Base-by-base conservation (phyloP, 169 alveolate species). In the Eimeria sp. region DNA sequence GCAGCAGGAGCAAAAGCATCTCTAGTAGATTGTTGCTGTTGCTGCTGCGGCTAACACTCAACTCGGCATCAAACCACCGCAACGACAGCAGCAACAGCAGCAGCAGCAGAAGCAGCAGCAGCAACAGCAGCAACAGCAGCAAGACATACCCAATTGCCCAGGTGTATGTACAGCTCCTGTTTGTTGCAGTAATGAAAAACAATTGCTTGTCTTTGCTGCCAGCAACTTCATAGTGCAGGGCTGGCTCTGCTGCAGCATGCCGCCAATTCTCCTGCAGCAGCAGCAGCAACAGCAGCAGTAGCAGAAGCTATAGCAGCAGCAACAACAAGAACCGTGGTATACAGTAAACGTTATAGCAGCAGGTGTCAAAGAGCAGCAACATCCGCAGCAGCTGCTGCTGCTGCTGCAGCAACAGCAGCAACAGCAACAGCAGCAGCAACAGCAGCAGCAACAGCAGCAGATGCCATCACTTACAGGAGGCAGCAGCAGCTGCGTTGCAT, bases 161-260 rank as follows among this genome's bases (percentile, higher is more conserved):
- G 51, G 84, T 73, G 84, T 73, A 73, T 20, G 84, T 73, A 27
- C 84, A 73, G 43, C 51, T 73, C 84, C 84, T 27, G 84, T 73
- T 73, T 20, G 84, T 73, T 73, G 84, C 84, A 14, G 84, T 73
- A 43, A 73, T 1, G 18, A 73, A 73, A 49, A 73, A 0, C 1
- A n/a, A 73, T 10, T 40, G 51, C 30, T 0, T 10, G 51, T 73
- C 84, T 40, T 73, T 73, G 49, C 84, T 40, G 18, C 22, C 22
- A 9, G 51, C 57, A 45, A 73, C 84, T 14, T 73, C 84, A 40
- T 73, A 73, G 5, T 73, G 84, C 40, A 73, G 51, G 0, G 9
- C 0, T 20, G 57, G 47, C 9, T 43, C 84, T 73, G 57, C 84
- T 14, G 45, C 84, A 73, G 84, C 84, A n/a, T 5, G 54, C 9